Evolutionary conservation across 257 asterid species (phyloP), one percentile per base, ranked within the genome.

Genomic region (Ocimum tenuiflorum): DNA sequence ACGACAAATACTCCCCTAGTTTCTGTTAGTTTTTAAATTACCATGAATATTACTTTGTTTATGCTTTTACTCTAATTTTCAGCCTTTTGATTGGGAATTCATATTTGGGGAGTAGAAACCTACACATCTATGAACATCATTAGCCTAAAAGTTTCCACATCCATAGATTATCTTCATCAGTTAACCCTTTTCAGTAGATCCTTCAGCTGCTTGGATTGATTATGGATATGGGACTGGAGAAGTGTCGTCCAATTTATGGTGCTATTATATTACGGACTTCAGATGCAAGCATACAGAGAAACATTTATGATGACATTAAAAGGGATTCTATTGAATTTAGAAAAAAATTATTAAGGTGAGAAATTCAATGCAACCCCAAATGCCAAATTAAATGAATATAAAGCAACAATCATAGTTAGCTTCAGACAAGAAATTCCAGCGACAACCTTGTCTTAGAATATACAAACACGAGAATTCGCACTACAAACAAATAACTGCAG

Each of bases 381-480:
- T 24, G 36, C 45, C 56, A 43, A 8, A 0, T 15, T 23, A 31
- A n/a, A n/a, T n/a, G n/a, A 59, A 64, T 20, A 54, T 17, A 42
- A 8, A 53, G 55, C 33, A n/a, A n/a, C 64, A 10, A 18, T 24
- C 0, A 39, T 56, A 33, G 15, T 17, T 12, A 27, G 60, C 67
- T 48, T 22, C 39, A 15, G 54, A 43, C 54, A 35, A 63, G 17
- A 43, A 59, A 46, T 38, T 69, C 52, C n/a, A n/a, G n/a, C 54
- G 39, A 13, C 23, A 8, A 45, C 17, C 7, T 51, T 35, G 54
- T 24, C 56, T 27, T 57, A 19, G 12, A 39, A 17, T 17, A n/a
- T n/a, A n/a, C 49, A 33, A 14, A 43, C 19, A 45, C 24, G 41
- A 63, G 13, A 13, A 68, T 46, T 35, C 43, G 50, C 15, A 49